A percentile compares a stretch with the other conserved stretches of the same genome.
phyloP scores from a whole-genome alignment of 2,329 filamentous ascomycete species.

The Remersonia thermophila region DNA sequence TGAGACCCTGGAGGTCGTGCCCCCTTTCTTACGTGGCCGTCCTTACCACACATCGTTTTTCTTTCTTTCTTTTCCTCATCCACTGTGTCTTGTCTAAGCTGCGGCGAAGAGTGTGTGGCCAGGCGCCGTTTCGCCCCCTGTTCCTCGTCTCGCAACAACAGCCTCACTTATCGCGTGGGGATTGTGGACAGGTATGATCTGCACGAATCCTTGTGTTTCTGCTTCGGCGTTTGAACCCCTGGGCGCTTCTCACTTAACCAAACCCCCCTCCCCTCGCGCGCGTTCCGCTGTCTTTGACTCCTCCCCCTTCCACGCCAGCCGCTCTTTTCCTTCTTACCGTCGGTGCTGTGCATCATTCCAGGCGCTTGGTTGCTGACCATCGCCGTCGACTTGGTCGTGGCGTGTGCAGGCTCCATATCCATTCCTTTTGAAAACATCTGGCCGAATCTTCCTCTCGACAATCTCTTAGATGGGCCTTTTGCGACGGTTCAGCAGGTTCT shows the following conservation, averaged over 20 bases:
- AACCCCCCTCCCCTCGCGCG: conserved; percentile 15
- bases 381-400: conserved; percentile 14
- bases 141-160: background rate
- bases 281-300: conserved; percentile 10
- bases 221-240: conserved; percentile 12
- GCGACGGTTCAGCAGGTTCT: conserved; percentile 42
- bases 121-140: background rate
- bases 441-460: conserved; percentile 9
- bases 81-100: no score
- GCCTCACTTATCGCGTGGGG: background rate
- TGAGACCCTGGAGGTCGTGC: no score
- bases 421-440: conserved; percentile 15
- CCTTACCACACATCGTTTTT: no score
- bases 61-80: no score
- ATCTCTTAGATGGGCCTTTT: conserved; percentile 22
- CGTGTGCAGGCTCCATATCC: conserved; percentile 25
- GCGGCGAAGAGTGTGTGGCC: background rate
- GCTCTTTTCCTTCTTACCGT: conserved; percentile 12
- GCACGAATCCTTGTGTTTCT: conserved; percentile 17
- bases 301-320: conserved; percentile 9
- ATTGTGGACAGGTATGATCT: conserved; percentile 32
- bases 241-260: conserved; percentile 23
- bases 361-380: conserved; percentile 26
- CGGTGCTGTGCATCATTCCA: conserved; percentile 18
- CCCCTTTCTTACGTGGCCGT: no score